Percentiles rank a stretch among this genome's conserved stretches.
These are phyloP conservation scores for Curvularia eragrostidis DNA, from an alignment of 2,329 filamentous ascomycete species.

Conservation along the genomic window DNA sequence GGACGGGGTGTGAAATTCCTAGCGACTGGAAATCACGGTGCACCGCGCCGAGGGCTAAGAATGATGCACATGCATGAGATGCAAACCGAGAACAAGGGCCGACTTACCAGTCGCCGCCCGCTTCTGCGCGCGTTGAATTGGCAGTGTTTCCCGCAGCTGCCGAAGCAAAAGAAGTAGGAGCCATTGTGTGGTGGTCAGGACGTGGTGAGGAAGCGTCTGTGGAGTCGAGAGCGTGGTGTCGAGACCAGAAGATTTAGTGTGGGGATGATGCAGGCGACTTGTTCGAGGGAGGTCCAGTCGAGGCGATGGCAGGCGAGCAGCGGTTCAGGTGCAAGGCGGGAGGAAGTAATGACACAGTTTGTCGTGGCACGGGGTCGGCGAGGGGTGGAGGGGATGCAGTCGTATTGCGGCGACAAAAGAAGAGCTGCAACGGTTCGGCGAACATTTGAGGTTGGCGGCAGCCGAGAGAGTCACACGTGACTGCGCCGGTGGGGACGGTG, in stretches of 20 bases:
- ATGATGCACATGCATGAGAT: slow-evolving; percentile 4
- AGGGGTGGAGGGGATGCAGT: slow-evolving; percentile 16
- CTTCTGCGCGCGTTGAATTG: slow-evolving; percentile 52
- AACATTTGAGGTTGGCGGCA: slow-evolving; percentile 30
- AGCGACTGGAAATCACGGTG: slow-evolving; percentile 23
- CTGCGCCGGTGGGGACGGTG: background rate
- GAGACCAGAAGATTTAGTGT: slow-evolving; percentile 35
- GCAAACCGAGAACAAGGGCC: background rate
- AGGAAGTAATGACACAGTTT: slow-evolving; percentile 17
- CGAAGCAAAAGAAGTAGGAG: slow-evolving; percentile 59
- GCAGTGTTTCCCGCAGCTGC: slow-evolving; percentile 56
- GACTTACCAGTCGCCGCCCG: slow-evolving; percentile 56
- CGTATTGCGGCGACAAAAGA: slow-evolving; percentile 29
- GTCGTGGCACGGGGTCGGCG: slow-evolving; percentile 46
- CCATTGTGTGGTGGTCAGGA: slow-evolving; percentile 45
- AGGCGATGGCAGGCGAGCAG: slow-evolving; percentile 31
- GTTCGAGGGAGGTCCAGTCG: slow-evolving; percentile 32
- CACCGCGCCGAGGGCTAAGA: background rate
- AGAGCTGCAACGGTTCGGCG: slow-evolving; percentile 17
- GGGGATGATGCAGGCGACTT: slow-evolving; percentile 33
- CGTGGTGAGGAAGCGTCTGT: slow-evolving; percentile 28
- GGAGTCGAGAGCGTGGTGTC: slow-evolving; percentile 31
- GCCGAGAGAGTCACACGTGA: slow-evolving; percentile 23
- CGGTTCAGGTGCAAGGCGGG: slow-evolving; percentile 22
- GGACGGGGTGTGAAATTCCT: slow-evolving; percentile 18